These are phyloP conservation scores for Porcisia hertigi DNA, from an alignment of 208 protist genomes.

Conservation along the genomic window DNA sequence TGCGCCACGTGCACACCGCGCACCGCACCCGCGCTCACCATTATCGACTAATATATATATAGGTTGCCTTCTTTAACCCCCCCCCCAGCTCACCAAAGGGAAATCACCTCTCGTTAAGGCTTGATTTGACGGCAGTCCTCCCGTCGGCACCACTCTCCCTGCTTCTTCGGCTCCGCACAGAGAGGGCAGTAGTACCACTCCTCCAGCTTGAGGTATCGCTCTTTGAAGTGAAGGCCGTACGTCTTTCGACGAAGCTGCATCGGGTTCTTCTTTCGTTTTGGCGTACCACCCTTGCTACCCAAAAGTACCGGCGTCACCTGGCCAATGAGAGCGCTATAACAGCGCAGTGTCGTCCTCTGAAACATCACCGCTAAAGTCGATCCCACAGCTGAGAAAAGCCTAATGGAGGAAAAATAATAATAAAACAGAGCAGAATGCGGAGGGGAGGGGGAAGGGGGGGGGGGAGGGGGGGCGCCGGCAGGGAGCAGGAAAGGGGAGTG, in stretches of 20 bases:
- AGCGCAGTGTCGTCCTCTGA: conserved; percentile 30
- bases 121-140: conserved; percentile 92
- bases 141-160: conserved; percentile 88
- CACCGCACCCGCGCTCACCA: neutral
- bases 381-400: neutral
- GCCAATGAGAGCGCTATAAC: conserved; percentile 40
- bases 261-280: conserved; percentile 91
- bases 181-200: conserved; percentile 94
- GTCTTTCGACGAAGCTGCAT: conserved; percentile 82
- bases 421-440: too few species aligned
- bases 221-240: conserved; percentile 92
- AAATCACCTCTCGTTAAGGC: conserved; percentile 41
- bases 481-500: neutral
- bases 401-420: neutral
- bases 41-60: neutral
- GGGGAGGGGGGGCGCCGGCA: neutral
- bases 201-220: conserved; percentile 83
- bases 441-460: neutral
- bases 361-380: conserved; percentile 25
- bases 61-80: too few species aligned
- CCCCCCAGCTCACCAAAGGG: neutral
- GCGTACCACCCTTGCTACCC: conserved; percentile 89
- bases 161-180: conserved; percentile 90
- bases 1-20: neutral
- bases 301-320: conserved; percentile 67